Percentiles rank a stretch among this genome's conserved stretches.
Conservation (phyloP, 768 basidiomycete genomes). For the Inosperma sp. region DNA sequence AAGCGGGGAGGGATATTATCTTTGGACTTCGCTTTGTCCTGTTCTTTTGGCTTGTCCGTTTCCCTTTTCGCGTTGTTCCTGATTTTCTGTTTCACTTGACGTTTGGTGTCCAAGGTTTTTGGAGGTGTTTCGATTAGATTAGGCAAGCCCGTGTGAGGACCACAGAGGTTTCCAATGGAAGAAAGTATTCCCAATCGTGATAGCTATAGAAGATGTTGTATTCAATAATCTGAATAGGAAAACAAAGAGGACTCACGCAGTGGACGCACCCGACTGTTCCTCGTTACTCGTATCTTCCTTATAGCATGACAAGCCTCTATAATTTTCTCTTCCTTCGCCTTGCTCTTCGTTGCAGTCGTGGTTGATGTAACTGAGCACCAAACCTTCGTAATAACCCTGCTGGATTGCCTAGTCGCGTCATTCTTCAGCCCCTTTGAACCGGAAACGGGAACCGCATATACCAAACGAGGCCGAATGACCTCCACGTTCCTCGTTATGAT, state of each 20-base stretch:
- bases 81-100: slow-evolving; percentile 14
- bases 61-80: slow-evolving; percentile 24
- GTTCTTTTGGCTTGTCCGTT: slow-evolving; percentile 17
- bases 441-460: too few relatives aligned
- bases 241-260: slow-evolving; percentile 37
- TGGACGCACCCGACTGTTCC: too few relatives aligned
- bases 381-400: too few relatives aligned
- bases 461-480: too few relatives aligned
- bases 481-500: too few relatives aligned
- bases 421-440: too few relatives aligned
- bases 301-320: too few relatives aligned
- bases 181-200: slow-evolving; percentile 96
- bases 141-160: slow-evolving; percentile 77
- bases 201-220: slow-evolving; percentile 46
- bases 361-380: too few relatives aligned
- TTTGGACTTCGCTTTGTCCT: slow-evolving; percentile 13
- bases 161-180: slow-evolving; percentile 81
- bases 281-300: too few relatives aligned
- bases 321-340: too few relatives aligned
- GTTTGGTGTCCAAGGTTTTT: slow-evolving; percentile 5
- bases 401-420: too few relatives aligned
- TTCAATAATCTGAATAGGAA: not conserved
- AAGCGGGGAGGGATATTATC: not conserved
- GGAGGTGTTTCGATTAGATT: slow-evolving; percentile 47
- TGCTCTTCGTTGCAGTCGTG: too few relatives aligned